Conservation (phyloP, 108 stramenopile genomes). For the Pseudonitzschia pungens region DNA sequence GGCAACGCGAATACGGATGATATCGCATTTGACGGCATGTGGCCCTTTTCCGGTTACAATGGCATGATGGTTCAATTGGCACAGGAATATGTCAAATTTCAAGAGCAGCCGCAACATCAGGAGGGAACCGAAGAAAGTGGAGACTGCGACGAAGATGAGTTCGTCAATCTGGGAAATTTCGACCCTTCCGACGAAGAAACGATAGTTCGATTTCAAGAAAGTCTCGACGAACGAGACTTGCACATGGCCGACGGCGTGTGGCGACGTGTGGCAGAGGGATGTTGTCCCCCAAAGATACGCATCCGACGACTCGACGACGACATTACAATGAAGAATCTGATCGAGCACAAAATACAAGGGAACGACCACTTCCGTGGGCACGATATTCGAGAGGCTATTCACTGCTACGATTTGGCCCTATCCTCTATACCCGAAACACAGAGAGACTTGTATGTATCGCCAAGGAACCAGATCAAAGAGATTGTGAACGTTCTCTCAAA, state of each 20-base stretch:
- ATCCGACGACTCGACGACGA: conserved; percentile 2
- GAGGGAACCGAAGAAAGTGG: not conserved
- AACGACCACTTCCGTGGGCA: not conserved
- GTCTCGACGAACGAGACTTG: not conserved
- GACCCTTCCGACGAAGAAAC: not conserved
- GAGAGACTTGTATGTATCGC: not conserved
- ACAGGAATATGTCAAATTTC: not conserved
- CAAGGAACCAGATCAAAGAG: conserved; percentile 2
- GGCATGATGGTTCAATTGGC: conserved; percentile 12
- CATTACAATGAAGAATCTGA: not conserved
- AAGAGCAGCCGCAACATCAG: not conserved
- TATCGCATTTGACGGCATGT: conserved; percentile 10
- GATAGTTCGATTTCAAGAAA: conserved; percentile 3
- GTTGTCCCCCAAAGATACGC: not conserved
- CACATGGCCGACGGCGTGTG: conserved; percentile 3
- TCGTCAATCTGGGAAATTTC: not conserved
- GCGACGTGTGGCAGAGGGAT: not conserved
- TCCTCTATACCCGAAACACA: not conserved
- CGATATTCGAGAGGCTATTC: conserved; percentile 1
- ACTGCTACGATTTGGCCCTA: not conserved
- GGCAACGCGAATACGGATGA: not conserved
- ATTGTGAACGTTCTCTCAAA: conserved; percentile 10
- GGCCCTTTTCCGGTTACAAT: not conserved
- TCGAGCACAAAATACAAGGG: not conserved
- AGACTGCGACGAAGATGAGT: not conserved